Conservation (phyloP, 768 basidiomycete species). For the Suillus hirtellus region DNA sequence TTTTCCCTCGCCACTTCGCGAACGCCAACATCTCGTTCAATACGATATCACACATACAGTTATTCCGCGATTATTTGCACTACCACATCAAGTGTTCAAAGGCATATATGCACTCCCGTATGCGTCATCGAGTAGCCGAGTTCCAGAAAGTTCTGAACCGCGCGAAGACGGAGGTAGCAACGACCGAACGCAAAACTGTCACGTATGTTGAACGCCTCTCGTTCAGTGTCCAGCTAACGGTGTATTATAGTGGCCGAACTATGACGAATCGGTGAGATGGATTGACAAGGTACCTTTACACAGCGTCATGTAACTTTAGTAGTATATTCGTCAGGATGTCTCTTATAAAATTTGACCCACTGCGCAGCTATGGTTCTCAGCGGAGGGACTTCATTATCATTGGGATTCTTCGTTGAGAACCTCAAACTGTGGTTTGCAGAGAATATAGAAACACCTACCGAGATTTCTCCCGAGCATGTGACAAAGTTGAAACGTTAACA, state of each 20-base stretch:
- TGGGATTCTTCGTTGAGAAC: background rate
- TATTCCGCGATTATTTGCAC: constrained; percentile 98
- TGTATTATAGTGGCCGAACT: constrained; percentile 52
- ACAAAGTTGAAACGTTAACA: too few species aligned
- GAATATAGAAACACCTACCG: background rate
- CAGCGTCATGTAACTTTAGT: constrained; percentile 2
- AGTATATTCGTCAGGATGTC: background rate
- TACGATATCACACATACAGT: constrained; percentile 92
- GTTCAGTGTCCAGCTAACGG: constrained; percentile 13
- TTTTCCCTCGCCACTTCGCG: constrained; percentile 94
- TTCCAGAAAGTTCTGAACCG: constrained; percentile 96
- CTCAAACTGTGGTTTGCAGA: background rate
- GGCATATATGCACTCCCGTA: constrained; percentile 98
- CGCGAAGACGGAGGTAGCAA: constrained; percentile 88
- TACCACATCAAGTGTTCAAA: constrained; percentile 99
- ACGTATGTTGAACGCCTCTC: constrained; percentile 49
- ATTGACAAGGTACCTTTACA: background rate
- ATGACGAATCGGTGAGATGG: constrained; percentile 49
- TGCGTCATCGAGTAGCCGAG: constrained; percentile 91
- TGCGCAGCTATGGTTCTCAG: background rate
- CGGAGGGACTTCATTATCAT: background rate
- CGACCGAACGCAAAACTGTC: constrained; percentile 86
- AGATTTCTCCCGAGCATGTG: background rate
- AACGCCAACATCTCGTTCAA: constrained; percentile 63
- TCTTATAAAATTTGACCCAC: background rate